These are phyloP conservation scores for Mycena venus DNA, from an alignment of 768 basidiomycete genomes.

Conservation along the genomic window DNA sequence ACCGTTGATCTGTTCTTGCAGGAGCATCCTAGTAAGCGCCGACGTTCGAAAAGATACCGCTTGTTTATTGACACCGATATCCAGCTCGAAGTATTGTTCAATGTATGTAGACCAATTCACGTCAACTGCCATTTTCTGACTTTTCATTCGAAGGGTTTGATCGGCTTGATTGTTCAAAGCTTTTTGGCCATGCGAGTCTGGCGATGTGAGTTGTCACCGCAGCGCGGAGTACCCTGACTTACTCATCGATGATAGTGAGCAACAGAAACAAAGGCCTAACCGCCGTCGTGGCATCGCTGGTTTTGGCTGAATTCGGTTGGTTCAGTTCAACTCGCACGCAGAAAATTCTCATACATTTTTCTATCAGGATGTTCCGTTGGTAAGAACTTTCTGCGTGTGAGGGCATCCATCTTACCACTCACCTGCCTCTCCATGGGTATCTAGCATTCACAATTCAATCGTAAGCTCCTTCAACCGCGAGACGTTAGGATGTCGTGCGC, in stretches of 20 bases:
- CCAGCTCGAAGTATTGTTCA: conserved; percentile 71
- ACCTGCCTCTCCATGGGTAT: conserved; percentile 1
- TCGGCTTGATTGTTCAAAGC: conserved; percentile 70
- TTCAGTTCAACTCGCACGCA: neutral
- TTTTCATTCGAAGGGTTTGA: conserved; percentile 55
- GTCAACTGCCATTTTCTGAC: neutral
- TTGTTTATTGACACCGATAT: neutral
- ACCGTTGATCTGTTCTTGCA: conserved; percentile 35
- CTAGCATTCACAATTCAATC: conserved; percentile 63
- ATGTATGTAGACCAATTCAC: conserved; percentile 45
- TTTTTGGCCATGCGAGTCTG: conserved; percentile 60
- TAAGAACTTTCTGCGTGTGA: conserved; percentile 38
- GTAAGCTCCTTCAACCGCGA: conserved; percentile 43
- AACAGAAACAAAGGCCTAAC: conserved; percentile 59
- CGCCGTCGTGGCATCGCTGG: conserved; percentile 52
- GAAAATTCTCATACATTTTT: neutral
- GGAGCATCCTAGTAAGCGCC: conserved; percentile 64
- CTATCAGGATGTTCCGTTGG: conserved; percentile 56
- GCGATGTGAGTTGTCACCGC: conserved; percentile 53
- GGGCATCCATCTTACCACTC: conserved; percentile 3
- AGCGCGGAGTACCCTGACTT: neutral
- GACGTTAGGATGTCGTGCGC: neutral
- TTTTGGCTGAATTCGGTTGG: conserved; percentile 66
- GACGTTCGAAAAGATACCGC: neutral
- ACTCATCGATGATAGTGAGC: conserved; percentile 57